Conservation (phyloP, 2,329 filamentous ascomycete species). For the Botrytis hyacinthi region DNA sequence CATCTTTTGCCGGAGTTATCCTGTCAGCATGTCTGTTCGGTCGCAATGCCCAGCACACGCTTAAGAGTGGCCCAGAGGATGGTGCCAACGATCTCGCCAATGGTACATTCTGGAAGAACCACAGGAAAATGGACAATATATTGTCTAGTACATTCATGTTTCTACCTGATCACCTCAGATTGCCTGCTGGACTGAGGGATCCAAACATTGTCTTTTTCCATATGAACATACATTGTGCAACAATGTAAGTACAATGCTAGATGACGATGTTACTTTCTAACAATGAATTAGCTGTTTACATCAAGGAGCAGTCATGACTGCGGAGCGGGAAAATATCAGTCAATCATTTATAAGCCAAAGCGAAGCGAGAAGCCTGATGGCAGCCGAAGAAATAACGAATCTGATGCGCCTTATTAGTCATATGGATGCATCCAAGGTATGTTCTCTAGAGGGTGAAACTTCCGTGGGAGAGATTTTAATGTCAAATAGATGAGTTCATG, state of each 20-base stretch:
- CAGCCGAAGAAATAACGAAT: slow-evolving; percentile 79
- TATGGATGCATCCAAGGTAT: slow-evolving; percentile 53
- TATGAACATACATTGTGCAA: slow-evolving; percentile 82
- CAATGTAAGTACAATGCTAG: slow-evolving; percentile 50
- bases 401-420: slow-evolving; percentile 80
- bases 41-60: slow-evolving; percentile 75
- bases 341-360: slow-evolving; percentile 66
- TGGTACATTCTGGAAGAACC: slow-evolving; percentile 82
- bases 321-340: slow-evolving; percentile 67
- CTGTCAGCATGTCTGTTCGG: slow-evolving; percentile 79
- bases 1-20: slow-evolving; percentile 69
- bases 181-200: slow-evolving; percentile 67
- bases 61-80: slow-evolving; percentile 68
- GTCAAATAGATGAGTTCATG: slow-evolving; percentile 67
- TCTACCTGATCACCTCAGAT: slow-evolving; percentile 69
- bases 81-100: slow-evolving; percentile 69
- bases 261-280: neutral
- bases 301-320: slow-evolving; percentile 82
- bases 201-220: slow-evolving; percentile 78
- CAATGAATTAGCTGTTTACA: slow-evolving; percentile 60
- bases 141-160: slow-evolving; percentile 76
- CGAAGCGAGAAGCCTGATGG: slow-evolving; percentile 70
- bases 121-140: slow-evolving; percentile 77
- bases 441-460: neutral
- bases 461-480: neutral